Evolutionary conservation across 2,329 filamentous ascomycete genomes (phyloP).

Genomic region (Trichoderma asperellum): DNA sequence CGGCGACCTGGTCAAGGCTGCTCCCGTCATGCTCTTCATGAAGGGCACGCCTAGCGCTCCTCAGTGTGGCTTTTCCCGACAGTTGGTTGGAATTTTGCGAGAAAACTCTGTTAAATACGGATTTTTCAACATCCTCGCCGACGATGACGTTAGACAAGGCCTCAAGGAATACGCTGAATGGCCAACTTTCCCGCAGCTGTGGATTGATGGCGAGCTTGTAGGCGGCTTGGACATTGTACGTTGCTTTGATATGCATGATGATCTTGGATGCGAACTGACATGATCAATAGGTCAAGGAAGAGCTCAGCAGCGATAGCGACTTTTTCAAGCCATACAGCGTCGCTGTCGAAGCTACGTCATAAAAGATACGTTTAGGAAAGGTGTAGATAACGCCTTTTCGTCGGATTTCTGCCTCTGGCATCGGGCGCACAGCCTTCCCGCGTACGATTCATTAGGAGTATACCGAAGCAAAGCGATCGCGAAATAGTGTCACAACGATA

Average conservation of each 20-base stretch:
- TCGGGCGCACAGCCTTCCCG: background rate
- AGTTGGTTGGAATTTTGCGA: conserved; percentile 82
- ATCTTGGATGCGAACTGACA: conserved; percentile 31
- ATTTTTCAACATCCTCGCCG: conserved; percentile 98
- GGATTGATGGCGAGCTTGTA: conserved; percentile 86
- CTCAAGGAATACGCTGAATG: conserved; percentile 98
- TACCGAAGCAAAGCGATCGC: background rate
- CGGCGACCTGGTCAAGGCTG: conserved; percentile 85
- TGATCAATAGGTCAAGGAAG: conserved; percentile 78
- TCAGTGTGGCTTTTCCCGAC: conserved; percentile 90
- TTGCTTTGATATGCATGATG: conserved; percentile 30
- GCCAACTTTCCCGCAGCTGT: conserved; percentile 96
- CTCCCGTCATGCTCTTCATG: conserved; percentile 98
- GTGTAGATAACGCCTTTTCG: background rate
- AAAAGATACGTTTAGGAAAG: conserved; percentile 26
- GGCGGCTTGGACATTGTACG: conserved; percentile 95
- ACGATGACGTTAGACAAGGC: conserved; percentile 95
- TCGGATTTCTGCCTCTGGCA: background rate
- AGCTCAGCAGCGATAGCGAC: conserved; percentile 78
- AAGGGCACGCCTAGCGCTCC: conserved; percentile 89
- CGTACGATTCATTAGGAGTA: background rate
- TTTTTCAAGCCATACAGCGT: conserved; percentile 79
- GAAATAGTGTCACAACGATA: background rate
- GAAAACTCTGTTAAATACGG: conserved; percentile 94
- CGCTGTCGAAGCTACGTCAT: conserved; percentile 47